A percentile compares a stretch with the other conserved stretches of the same genome.
Evolutionary conservation across 2,329 filamentous ascomycete species (phyloP).

Genomic region (Paecilomyces sp.): DNA sequence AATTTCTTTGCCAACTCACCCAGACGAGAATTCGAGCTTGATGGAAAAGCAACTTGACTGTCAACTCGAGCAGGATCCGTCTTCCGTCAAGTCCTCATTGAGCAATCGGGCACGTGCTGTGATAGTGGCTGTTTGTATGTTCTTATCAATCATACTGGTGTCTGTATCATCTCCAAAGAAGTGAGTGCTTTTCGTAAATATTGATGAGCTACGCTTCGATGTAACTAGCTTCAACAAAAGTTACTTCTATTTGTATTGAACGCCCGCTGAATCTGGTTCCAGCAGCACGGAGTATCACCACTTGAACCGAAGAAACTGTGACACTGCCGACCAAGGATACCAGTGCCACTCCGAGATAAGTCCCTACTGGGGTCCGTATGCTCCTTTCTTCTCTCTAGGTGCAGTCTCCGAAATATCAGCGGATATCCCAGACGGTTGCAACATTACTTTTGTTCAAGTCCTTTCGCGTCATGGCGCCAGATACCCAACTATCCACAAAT

Average conservation of each 20-base stretch:
- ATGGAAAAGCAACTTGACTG: background rate
- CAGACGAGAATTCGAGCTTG: background rate
- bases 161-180: background rate
- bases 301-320: slow-evolving; percentile 33
- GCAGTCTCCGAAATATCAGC: slow-evolving; percentile 54
- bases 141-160: background rate
- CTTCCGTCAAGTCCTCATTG: background rate
- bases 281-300: background rate
- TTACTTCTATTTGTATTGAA: background rate
- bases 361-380: slow-evolving; percentile 79
- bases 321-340: slow-evolving; percentile 51
- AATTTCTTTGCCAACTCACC: background rate
- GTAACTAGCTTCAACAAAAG: background rate
- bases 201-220: background rate
- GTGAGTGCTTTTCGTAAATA: background rate
- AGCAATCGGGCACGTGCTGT: background rate
- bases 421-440: slow-evolving; percentile 59
- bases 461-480: slow-evolving; percentile 80
- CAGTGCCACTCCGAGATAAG: slow-evolving; percentile 56
- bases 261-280: background rate
- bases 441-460: slow-evolving; percentile 70
- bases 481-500: slow-evolving; percentile 67
- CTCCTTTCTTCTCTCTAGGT: slow-evolving; percentile 67
- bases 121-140: background rate
- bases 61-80: background rate